Evolutionary conservation across 495 filamentous ascomycete species (phyloP), one percentile per base, ranked within the genome.

Genomic region (Extremus antarcticus): DNA sequence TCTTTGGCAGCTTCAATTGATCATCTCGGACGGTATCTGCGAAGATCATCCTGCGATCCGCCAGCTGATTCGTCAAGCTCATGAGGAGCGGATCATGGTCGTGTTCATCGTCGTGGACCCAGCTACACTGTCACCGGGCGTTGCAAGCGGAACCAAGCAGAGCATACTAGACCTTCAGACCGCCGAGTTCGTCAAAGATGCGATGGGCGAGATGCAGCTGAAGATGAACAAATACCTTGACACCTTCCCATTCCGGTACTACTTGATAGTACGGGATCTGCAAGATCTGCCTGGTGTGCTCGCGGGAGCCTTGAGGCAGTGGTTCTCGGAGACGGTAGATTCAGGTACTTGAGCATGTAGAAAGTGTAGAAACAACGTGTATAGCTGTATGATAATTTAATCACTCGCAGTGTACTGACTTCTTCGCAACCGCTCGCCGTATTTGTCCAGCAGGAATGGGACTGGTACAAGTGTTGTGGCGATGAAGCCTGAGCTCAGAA

Each of bases 71-170:
- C 73, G 92, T 7, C 84, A 89, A 63, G 90, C 92, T 2, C 81
- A 87, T 60, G 91, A 95, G 68, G 88, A 95, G 68, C 75, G 88
- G 10, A 90, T 99, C 63, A 96, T 99, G 92, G 83, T 97, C 50
- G 90, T 99, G 0, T 99, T 97, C 61, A 84, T 99, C 47, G 85
- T 99, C 57, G 85, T 98, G 58, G 92, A 98, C 73, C 82, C 89
- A 32, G 64, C 60, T 20, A 39, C 54, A 25, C 29, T 51, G 20
- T 43, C 55, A 47, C 17, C 53, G 62, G 66, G 64, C 50, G 68
- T 68, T 56, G 70, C 73, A 43, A 67, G 73, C 21, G 21, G 50
- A 25, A 41, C 61, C 32, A 66, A 68, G 50, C 58, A 78, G 71
- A 81, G 78, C 43, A 90, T 96, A 54, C 66, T 94, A 59, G 85